Base-by-base conservation (phyloP, 345 rosid species). In the Lagerstroemia speciosa region DNA sequence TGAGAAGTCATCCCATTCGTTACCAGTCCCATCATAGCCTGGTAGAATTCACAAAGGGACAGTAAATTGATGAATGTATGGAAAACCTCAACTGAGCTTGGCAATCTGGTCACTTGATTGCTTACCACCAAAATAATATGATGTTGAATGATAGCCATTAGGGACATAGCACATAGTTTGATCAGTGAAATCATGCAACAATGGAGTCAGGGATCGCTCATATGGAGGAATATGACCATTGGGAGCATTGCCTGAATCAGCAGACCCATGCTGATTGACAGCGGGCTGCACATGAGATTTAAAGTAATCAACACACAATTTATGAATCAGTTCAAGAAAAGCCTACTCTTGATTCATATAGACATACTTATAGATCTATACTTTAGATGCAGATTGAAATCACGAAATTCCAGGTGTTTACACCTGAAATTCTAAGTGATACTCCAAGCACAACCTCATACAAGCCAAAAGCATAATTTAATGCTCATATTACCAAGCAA, bases 1-100 rank as follows among this genome's bases (percentile, higher is more conserved):
- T 20, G 84, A 17, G 66, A 82, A 92, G 22, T 92, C 96, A 62
- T 79, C 88, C 96, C 94, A 92, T 22, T 87, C 92, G n/a, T 53
- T 78, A 22, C 81, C 84, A 73, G 71, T 75, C 30, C 86, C 96
- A 68, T 86, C 83, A 53, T 74, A 86, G 34, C 88, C 91, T 84
- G 26, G 60, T 10, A 71, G n/a, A 24, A 62, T 26, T 6, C 29
- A 52, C 34, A n/a, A 17, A 60, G 9, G 41, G 67, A 22, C n/a
- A 8, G 58, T 22, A 29, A 37, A 48, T 33, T 38, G 0, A 15
- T 27, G n/a, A 5, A 64, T 26, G 27, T 29, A 10, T 48, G 15
- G 6, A 48, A 26, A 20, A 68, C 16, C 62, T 1, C 31, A 17
- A 40, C 38, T 22, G 29, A 24, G 33, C n/a, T 40, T 46, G 9